These are phyloP conservation scores for Carex parvula DNA, from an alignment of 176 grass and related monocot species.

Conservation along the genomic window DNA sequence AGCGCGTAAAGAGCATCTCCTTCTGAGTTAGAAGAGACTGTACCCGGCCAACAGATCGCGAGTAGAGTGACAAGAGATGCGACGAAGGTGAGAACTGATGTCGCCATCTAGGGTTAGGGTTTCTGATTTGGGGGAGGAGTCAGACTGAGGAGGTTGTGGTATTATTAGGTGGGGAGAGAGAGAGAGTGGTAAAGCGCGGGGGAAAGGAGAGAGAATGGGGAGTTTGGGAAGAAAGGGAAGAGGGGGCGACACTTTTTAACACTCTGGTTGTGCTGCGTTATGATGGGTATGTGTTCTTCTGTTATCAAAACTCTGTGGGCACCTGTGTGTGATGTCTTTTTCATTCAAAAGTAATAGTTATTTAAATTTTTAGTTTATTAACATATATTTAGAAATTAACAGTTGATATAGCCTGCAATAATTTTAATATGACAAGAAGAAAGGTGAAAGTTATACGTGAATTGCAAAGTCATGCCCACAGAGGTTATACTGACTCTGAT, in stretches of 20 bases:
- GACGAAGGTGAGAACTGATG: conserved; percentile 14
- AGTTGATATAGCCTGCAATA: not conserved
- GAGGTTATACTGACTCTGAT: not conserved
- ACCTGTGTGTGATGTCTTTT: not conserved
- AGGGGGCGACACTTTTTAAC: not conserved
- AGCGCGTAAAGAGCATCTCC: conserved; percentile 44
- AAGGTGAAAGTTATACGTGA: not conserved
- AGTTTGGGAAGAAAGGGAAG: conserved; percentile 1
- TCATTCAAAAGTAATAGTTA: not conserved
- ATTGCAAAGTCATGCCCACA: not conserved
- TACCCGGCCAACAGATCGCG: conserved; percentile 8
- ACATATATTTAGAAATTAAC: not conserved
- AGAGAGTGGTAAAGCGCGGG: not conserved
- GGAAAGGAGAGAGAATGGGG: not conserved
- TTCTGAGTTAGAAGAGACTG: conserved; percentile 37
- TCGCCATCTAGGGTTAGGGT: conserved; percentile 23
- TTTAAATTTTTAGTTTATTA: not conserved
- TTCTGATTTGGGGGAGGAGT: not conserved
- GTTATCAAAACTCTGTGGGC: not conserved
- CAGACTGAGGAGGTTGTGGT: not conserved
- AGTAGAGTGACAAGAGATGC: conserved; percentile 5
- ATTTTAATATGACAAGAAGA: not conserved
- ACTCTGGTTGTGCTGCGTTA: not conserved
- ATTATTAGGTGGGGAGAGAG: not conserved
- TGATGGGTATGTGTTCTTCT: not conserved